Percentiles rank a stretch among this genome's conserved stretches.
Conservation (phyloP, 495 filamentous ascomycete species). For the Aspergillus cristatus region DNA sequence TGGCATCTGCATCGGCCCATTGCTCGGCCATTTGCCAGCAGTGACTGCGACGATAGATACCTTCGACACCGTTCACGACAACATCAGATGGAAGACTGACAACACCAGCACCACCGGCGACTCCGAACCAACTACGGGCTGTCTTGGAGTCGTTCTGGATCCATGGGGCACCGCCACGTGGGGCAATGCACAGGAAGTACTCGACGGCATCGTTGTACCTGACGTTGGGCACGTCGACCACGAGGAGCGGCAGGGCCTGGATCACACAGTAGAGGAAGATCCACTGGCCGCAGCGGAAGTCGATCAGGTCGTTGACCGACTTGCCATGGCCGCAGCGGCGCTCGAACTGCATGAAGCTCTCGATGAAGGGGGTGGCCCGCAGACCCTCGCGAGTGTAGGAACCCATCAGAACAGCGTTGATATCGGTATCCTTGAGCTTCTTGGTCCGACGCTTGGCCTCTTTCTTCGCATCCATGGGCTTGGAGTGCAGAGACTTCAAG, state of each 20-base stretch:
- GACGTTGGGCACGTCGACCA: conserved; percentile 76
- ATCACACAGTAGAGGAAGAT: conserved; percentile 88
- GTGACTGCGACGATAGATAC: conserved; percentile 81
- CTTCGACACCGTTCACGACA: conserved; percentile 82
- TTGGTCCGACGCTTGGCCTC: conserved; percentile 54
- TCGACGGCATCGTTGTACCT: conserved; percentile 74
- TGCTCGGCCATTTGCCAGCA: conserved; percentile 80
- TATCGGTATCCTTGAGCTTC: conserved; percentile 71
- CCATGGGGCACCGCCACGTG: conserved; percentile 79
- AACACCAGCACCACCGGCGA: conserved; percentile 58
- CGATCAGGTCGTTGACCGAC: conserved; percentile 59
- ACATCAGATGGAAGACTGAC: conserved; percentile 74
- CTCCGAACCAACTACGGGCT: conserved; percentile 71
- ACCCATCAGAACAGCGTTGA: conserved; percentile 58
- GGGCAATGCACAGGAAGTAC: conserved; percentile 92
- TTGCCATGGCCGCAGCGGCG: conserved; percentile 62
- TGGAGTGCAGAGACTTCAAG: conserved; percentile 50
- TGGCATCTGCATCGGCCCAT: conserved; percentile 47
- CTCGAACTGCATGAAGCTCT: conserved; percentile 78
- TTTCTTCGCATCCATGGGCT: conserved; percentile 57
- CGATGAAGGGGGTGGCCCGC: conserved; percentile 57
- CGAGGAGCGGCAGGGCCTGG: conserved; percentile 81
- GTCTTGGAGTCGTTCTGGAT: conserved; percentile 58
- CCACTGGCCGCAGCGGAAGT: conserved; percentile 82
- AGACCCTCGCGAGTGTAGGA: conserved; percentile 69